These are phyloP conservation scores for Clavariopsis aquatica DNA, from an alignment of 495 filamentous ascomycete species.

Conservation along the genomic window DNA sequence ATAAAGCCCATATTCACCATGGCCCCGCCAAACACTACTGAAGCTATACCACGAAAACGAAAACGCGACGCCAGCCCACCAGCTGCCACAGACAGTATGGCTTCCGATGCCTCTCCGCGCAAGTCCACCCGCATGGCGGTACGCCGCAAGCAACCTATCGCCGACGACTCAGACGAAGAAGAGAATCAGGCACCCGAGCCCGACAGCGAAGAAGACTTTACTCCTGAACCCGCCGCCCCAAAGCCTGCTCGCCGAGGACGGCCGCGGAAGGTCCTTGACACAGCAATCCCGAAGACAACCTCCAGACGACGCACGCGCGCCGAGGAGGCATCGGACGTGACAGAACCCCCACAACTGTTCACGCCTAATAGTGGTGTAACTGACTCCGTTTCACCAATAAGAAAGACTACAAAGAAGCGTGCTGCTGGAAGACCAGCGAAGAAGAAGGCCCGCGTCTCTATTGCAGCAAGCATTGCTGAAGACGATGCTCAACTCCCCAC, in stretches of 20 bases:
- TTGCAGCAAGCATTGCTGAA: slow-evolving; percentile 34
- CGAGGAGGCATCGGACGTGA: slow-evolving; percentile 47
- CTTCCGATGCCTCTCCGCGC: slow-evolving; percentile 18
- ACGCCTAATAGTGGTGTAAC: slow-evolving; percentile 53
- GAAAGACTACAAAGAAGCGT: slow-evolving; percentile 67
- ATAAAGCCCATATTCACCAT: not conserved
- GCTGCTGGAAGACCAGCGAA: slow-evolving; percentile 62
- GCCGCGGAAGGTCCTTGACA: slow-evolving; percentile 61
- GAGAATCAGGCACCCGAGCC: slow-evolving; percentile 57
- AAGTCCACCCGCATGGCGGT: slow-evolving; percentile 34
- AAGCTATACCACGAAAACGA: not conserved
- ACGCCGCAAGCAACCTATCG: slow-evolving; percentile 51
- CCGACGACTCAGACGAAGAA: slow-evolving; percentile 75
- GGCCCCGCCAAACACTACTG: not conserved
- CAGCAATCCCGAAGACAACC: slow-evolving; percentile 46
- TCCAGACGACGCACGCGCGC: slow-evolving; percentile 35
- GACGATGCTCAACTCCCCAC: slow-evolving; percentile 56
- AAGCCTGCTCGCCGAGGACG: slow-evolving; percentile 52
- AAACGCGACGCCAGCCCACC: not conserved
- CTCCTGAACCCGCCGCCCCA: slow-evolving; percentile 69
- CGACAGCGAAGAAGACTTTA: slow-evolving; percentile 71
- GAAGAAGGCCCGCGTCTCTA: slow-evolving; percentile 53
- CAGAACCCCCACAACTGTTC: slow-evolving; percentile 62
- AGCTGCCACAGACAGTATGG: slow-evolving; percentile 22
- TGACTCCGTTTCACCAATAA: slow-evolving; percentile 64